Conservation (phyloP, 2,329 filamentous ascomycete species). For the Fusarium papillatum region DNA sequence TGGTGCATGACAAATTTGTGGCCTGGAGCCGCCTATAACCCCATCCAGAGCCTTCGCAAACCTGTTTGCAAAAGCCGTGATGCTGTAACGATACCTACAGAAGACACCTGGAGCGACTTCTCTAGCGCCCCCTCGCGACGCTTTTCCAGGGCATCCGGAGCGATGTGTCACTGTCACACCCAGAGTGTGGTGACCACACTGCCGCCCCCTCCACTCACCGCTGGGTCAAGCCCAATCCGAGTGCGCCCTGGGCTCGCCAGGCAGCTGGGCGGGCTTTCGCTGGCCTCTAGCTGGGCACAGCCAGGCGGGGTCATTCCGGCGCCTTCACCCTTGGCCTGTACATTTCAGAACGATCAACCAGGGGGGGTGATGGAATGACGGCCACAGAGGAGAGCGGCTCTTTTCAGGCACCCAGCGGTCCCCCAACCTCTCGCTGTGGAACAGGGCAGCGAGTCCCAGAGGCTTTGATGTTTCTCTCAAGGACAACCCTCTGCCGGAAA, state of each 20-base stretch:
- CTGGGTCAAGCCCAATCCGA: conserved; percentile 38
- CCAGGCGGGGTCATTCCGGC: conserved; percentile 46
- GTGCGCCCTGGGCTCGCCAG: conserved; percentile 27
- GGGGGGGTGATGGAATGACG: conserved; percentile 35
- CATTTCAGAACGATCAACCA: conserved; percentile 43
- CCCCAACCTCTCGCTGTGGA: conserved; percentile 28
- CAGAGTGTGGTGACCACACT: conserved; percentile 20
- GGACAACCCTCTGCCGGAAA: neutral
- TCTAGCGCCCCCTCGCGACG: conserved; percentile 39
- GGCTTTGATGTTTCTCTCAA: neutral
- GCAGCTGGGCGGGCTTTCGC: conserved; percentile 19
- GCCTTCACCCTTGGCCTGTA: conserved; percentile 45
- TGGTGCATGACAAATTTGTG: conserved; percentile 32
- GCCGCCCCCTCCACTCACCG: conserved; percentile 34
- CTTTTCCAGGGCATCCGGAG: conserved; percentile 41
- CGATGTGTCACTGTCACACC: conserved; percentile 43
- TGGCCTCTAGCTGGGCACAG: conserved; percentile 22
- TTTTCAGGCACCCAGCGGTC: conserved; percentile 34
- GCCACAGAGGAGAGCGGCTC: conserved; percentile 14
- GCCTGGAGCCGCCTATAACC: conserved; percentile 19
- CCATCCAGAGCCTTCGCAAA: conserved; percentile 22
- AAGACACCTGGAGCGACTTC: conserved; percentile 35
- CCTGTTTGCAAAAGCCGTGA: conserved; percentile 31
- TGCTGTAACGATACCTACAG: conserved; percentile 45
- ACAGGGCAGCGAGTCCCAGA: conserved; percentile 12